Conservation (phyloP, 495 filamentous ascomycete species). For the Sporormia fimetaria region DNA sequence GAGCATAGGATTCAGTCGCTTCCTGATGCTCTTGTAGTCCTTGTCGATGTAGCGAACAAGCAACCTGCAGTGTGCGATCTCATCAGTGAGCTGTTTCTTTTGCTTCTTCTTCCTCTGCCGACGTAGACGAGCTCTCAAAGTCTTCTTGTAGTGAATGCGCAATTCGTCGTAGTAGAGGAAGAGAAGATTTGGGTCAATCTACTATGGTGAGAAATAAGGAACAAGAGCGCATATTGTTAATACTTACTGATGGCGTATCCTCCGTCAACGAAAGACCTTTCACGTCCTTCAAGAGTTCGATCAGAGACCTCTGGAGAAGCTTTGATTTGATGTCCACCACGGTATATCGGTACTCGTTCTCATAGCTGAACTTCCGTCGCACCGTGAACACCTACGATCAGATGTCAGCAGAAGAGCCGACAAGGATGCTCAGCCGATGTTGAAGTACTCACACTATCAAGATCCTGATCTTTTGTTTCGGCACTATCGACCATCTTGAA, state of each 20-base stretch:
- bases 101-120: slow-evolving; percentile 55
- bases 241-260: slow-evolving; percentile 51
- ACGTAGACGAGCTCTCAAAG: slow-evolving; percentile 50
- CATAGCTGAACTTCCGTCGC: slow-evolving; percentile 74
- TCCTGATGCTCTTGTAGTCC: slow-evolving; percentile 69
- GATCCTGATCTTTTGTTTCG: slow-evolving; percentile 64
- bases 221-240: neutral
- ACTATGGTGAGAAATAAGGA: neutral
- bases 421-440: neutral
- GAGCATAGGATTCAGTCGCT: slow-evolving; percentile 71
- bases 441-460: slow-evolving; percentile 46
- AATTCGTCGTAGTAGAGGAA: slow-evolving; percentile 82
- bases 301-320: slow-evolving; percentile 57
- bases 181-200: slow-evolving; percentile 68
- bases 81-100: slow-evolving; percentile 43
- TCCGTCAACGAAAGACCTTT: slow-evolving; percentile 72
- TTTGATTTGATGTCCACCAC: slow-evolving; percentile 82
- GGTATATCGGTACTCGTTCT: slow-evolving; percentile 71
- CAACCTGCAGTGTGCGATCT: slow-evolving; percentile 58
- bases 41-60: slow-evolving; percentile 71
- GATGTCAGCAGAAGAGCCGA: neutral
- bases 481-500: slow-evolving; percentile 59
- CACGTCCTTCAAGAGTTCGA: slow-evolving; percentile 67
- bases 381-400: slow-evolving; percentile 64
- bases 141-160: slow-evolving; percentile 48